Evolutionary conservation across 164 flowering plant species (phyloP), one percentile per base, ranked within the genome.

Genomic region (Chloranthus sessilifolius): DNA sequence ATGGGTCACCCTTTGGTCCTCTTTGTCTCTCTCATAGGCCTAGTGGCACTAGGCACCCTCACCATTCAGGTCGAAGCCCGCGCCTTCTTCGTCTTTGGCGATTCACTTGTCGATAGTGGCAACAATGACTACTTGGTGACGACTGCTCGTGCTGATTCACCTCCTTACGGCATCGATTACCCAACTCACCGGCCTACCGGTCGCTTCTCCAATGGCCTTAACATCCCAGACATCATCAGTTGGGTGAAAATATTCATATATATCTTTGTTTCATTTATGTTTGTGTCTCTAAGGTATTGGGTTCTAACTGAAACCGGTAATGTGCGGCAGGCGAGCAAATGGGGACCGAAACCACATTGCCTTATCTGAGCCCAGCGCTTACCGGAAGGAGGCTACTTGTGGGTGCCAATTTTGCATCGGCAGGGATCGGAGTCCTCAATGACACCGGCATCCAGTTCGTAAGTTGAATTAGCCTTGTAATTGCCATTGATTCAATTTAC

Each of bases 331-430:
- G 92, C 56, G 74, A 84, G 46, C 7, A 35, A 19, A 52, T 80
- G 17, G 94, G 94, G 4, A 39, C 58, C 0, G 74, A 73, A 28
- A 12, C 82, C 12, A 55, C 82, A 60, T 50, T 85, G 72, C 85
- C 96, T 1, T 77, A 79, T 62, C 55, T 85, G 55, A 74, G 62
- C 62, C 88, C 94, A 1, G 59, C 66, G 48, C 73, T 88, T 8
- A 51, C 20, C 4, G 96, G 96, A 41, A 43, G 72, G 23, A 72
- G 36, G 25, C 74, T 88, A 11, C 79, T 88, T 1, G 63, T 66
- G 1, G 96, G 96, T 7, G 96, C 96, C 42, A 88, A 88, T 68
- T 88, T 88, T 39, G 96, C 91, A 31, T 88, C 96, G 1, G 96
- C 96, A 0, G 96, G 96, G 8, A 57, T 88, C 34, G 96, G 96